Evolutionary conservation across 805 yeast genomes (phyloP), one percentile per base, ranked within the genome.

Genomic region (Metschnikowia noctiluminum): DNA sequence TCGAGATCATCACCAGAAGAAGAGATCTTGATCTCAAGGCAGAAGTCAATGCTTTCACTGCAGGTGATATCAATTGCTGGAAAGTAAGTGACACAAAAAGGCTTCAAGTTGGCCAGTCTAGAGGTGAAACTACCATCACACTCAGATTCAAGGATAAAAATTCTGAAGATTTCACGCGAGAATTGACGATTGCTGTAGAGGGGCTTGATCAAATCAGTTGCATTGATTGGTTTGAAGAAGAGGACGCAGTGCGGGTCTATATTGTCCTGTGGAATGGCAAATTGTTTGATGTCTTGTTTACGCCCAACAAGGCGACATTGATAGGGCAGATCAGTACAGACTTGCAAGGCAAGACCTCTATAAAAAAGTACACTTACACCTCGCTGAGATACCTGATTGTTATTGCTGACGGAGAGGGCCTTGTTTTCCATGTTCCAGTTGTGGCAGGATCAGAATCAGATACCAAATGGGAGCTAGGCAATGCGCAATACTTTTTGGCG

Each of bases 251-350:
- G 28, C 32, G 44, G 2, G 43, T 45, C 10, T 37, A 40, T 27
- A 26, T 46, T 32, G 42, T 39, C 1, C 55, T 51, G 55, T 53
- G 56, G 56, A 47, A 45, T 14, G 56, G 57, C 7, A n/a, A 7
- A 0, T 35, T 53, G 7, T 14, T 34, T 1, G 50, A 44, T 16
- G 6, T 51, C 7, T 11, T 12, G 16, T 51, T 48, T 35, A 37
- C 40, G 9, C 11, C 39, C 10, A 13, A n/a, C 11, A 16, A 16
- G 8, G 43, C 38, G n/a, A 28, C 34, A 10, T 16, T 38, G 5
- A 26, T 47, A 2, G 40, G 31, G 9, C 5, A 8, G 14, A 14
- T 32, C 8, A 14, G 39, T 11, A 44, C 50, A 7, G 40, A 38
- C 2, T 39, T 48, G 16, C 32, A 32, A 7, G 54, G 54, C 28